Evolutionary conservation across 306 rosid species (phyloP), one percentile per base, ranked within the genome.

Genomic region (Canavalia ensiformis): DNA sequence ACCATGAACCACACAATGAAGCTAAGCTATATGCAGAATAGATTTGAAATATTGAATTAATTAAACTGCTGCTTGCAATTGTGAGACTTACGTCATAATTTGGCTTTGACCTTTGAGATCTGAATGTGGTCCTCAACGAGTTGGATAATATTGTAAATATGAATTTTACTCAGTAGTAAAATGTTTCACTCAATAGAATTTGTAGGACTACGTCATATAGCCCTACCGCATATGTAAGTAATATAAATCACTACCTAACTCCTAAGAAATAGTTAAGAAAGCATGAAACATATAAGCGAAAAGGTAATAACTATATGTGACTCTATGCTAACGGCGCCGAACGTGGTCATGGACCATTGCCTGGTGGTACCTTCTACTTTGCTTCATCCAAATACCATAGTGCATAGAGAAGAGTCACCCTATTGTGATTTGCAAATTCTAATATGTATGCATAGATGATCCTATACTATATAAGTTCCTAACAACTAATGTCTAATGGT

Each of bases 301-400:
- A 64, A 49, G 83, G 60, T 69, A 69, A 55, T 49, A 8, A 57
- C 66, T 62, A 25, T 30, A 35, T 41, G 58, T 81, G 75, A 56
- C 68, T 66, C 80, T 68, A 82, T 59, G 78, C 56, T 74, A 69
- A 49, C 82, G 89, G 89, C 89, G 89, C 89, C 82, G 79, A 52
- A 75, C 66, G 46, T 8, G 72, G 72, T 47, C 68, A 65, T 74
- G 84, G 86, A 82, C 84, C 89, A 69, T 37, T 46, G 6, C 47
- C 11, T 56, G 37, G 2, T 45, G 5, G 49, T 42, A 6, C 62
- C 5, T 52, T 35, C 51, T 62, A 72, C 4, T 31, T 46, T 51
- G 44, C 67, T 30, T 68, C 35, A 72, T 49, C 34, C 18, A 77
- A 6, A 47, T 78, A 78, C 50, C 35, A 67, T 64, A 29, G 18